Conservation (phyloP, 2,329 filamentous ascomycete genomes). For the Ascochyta fabae region DNA sequence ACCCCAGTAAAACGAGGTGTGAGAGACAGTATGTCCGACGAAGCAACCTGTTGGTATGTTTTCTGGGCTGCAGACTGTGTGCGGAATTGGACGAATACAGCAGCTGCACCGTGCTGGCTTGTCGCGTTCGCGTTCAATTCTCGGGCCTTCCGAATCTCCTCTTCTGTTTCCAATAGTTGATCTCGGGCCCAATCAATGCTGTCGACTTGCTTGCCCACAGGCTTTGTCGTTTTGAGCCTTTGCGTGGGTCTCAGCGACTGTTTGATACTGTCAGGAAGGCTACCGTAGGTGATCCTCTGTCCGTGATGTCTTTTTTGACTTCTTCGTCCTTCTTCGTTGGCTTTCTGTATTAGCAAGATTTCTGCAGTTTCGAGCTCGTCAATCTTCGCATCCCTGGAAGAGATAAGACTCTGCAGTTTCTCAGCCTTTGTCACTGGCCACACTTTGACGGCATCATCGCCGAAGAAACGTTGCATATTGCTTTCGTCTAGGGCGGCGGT, state of each 20-base stretch:
- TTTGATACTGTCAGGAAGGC: slow-evolving; percentile 64
- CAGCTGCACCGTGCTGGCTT: slow-evolving; percentile 67
- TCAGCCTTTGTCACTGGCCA: slow-evolving; percentile 83
- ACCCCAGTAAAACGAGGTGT: slow-evolving; percentile 84
- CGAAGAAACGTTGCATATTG: slow-evolving; percentile 82
- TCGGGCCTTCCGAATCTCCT: slow-evolving; percentile 73
- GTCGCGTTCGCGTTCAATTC: slow-evolving; percentile 65
- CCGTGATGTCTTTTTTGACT: slow-evolving; percentile 59
- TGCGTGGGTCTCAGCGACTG: slow-evolving; percentile 61
- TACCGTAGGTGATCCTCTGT: slow-evolving; percentile 57
- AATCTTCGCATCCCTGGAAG: slow-evolving; percentile 79
- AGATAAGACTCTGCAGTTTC: slow-evolving; percentile 79
- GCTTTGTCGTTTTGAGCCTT: slow-evolving; percentile 37
- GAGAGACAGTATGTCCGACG: slow-evolving; percentile 69
- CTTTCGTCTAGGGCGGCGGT: slow-evolving; percentile 76
- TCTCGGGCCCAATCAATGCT: slow-evolving; percentile 88
- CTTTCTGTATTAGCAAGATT: slow-evolving; percentile 80
- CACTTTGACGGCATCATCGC: slow-evolving; percentile 77
- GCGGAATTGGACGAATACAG: slow-evolving; percentile 90
- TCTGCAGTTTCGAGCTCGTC: slow-evolving; percentile 86
- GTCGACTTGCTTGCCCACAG: slow-evolving; percentile 89
- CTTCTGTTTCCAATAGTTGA: slow-evolving; percentile 77
- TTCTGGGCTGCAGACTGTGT: slow-evolving; percentile 83
- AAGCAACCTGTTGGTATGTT: slow-evolving; percentile 71
- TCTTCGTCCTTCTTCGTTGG: slow-evolving; percentile 76